Evolutionary conservation across 2,329 filamentous ascomycete genomes (phyloP), one percentile per base, ranked within the genome.

Genomic region (Colletotrichum sp.): DNA sequence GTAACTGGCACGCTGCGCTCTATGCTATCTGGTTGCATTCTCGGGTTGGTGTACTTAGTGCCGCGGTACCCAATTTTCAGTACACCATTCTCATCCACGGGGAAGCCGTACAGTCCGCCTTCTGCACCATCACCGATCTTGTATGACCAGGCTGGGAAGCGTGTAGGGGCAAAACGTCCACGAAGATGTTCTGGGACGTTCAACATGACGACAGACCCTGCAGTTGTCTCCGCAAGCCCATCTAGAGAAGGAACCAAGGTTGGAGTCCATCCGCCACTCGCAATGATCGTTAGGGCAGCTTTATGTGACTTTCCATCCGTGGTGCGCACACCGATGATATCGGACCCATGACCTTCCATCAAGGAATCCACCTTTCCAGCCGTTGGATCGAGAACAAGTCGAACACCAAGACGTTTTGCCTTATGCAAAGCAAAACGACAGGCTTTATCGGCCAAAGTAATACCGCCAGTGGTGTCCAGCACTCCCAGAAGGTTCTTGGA

Each of bases 31-130:
- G 72, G n/a, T 32, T 86, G 85, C 0, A 68, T 21, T 26, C 82
- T 75, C 1, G 85, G 86, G 75, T 90, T 89, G 3, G 88, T 88
- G 78, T 85, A 89, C 79, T 91, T 91, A 0, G 84, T 88, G 2
- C 87, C 88, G 1, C 89, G 84, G 74, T 87, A 91, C 3, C 87
- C 89, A 73, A 89, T 84, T 78, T 90, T 89, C 67, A 90, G 78
- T n/a, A 84, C 78, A 0, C 88, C 86, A 5, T 86, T 77, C 10
- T 85, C 81, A 26, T 86, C 85, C 1, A 84, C 79, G 0, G 89
- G 85, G 62, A 91, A 89, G 18, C 89, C 88, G 76, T 90, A 89
- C 0, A 90, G 81, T 2, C 87, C 88, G 1, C 86, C 87, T 9
- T 83, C 79, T 6, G 76, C 79, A 9, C 79, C 79, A 16, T 79